Evolutionary conservation across 192 early-diverging fungal species (phyloP).

Genomic region (Phycomyces nitens): DNA sequence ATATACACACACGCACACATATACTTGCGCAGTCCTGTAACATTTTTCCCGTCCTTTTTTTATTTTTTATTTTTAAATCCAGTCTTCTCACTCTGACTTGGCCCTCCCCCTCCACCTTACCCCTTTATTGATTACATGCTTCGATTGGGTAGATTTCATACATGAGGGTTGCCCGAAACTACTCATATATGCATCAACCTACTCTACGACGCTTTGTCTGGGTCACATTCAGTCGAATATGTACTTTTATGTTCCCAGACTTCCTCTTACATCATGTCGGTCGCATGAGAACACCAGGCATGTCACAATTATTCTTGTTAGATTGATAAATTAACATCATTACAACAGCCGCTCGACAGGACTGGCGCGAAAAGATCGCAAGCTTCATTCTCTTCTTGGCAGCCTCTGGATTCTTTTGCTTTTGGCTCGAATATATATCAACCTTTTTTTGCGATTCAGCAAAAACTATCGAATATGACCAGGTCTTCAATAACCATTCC

Average conservation of each 20-base stretch:
- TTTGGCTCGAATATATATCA: conserved; percentile 35
- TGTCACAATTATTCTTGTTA: background rate
- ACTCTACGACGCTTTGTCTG: conserved; percentile 14
- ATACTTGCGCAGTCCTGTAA: too few relatives aligned
- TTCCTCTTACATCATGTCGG: background rate
- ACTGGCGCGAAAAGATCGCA: conserved; percentile 36
- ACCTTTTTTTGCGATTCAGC: conserved; percentile 33
- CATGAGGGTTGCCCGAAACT: conserved; percentile 4
- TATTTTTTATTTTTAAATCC: background rate
- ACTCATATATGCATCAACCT: background rate
- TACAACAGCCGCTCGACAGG: conserved; percentile 19
- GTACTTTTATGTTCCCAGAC: conserved; percentile 16
- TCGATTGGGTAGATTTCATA: background rate
- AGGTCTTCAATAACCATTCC: conserved; percentile 6
- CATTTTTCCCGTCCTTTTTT: background rate
- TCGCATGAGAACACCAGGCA: conserved; percentile 4
- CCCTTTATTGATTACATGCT: conserved; percentile 4
- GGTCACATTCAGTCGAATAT: conserved; percentile 12
- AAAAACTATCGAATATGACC: conserved; percentile 15
- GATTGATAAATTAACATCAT: background rate
- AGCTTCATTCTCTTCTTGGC: conserved; percentile 15
- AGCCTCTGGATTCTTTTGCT: conserved; percentile 20
- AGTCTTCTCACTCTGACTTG: background rate
- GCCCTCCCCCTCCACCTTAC: background rate
- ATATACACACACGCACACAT: too few relatives aligned